Evolutionary conservation across 345 rosid genomes (phyloP).

Genomic region (Aurinia saxatilis): DNA sequence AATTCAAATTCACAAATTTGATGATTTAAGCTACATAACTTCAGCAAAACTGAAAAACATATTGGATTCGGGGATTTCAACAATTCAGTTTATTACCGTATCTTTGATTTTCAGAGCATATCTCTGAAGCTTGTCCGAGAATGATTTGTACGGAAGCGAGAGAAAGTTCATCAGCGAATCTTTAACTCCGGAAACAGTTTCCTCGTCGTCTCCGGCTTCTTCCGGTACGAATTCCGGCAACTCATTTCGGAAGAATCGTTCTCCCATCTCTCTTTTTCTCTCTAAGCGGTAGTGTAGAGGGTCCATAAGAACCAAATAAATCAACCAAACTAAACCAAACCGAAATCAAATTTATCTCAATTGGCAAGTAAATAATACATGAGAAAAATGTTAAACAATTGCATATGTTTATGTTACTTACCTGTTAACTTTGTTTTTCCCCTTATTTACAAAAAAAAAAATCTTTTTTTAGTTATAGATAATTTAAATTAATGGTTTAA

Average conservation of each 20-base stretch:
- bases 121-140: constrained; percentile 49
- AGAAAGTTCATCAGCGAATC: constrained; percentile 44
- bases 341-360: too few species aligned
- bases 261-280: constrained; percentile 58
- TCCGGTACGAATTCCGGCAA: constrained; percentile 52
- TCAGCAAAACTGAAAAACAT: too few species aligned
- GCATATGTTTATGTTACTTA: too few species aligned
- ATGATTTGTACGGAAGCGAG: constrained; percentile 49
- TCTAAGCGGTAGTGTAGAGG: constrained; percentile 7
- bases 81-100: constrained; percentile 36
- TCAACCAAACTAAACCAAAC: too few species aligned
- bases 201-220: constrained; percentile 7
- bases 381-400: too few species aligned
- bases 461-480: too few species aligned
- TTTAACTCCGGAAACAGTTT: constrained; percentile 11
- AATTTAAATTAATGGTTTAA: too few species aligned
- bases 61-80: not conserved
- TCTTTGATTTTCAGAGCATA: constrained; percentile 72
- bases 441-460: too few species aligned
- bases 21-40: not conserved
- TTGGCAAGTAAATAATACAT: too few species aligned
- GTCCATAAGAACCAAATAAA: not conserved
- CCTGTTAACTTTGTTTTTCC: too few species aligned
- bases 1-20: not conserved
- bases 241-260: constrained; percentile 52